phyloP scores from a whole-genome alignment of 192 early-diverging fungal genomes.

The Rhizoclosmatium globosum region DNA sequence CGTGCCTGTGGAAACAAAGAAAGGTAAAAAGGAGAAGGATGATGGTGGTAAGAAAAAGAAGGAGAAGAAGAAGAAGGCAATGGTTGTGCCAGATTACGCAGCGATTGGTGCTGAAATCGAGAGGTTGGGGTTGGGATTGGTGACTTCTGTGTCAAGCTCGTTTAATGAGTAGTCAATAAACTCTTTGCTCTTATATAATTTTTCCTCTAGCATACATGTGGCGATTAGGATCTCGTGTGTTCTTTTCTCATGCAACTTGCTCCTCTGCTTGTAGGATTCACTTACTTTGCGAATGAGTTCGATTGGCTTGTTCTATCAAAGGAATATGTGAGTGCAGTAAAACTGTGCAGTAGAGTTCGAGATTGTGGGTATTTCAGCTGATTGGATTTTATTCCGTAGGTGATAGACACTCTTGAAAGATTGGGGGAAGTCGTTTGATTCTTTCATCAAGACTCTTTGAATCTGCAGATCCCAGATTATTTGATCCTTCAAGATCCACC shows the following conservation, averaged over 20 bases:
- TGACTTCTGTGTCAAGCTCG: conserved; percentile 18
- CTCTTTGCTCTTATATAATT: too few species aligned
- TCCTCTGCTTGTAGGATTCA: too few species aligned
- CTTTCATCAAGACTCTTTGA: not conserved
- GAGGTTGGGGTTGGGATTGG: conserved; percentile 70
- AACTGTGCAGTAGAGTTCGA: too few species aligned
- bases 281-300: too few species aligned
- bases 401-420: not conserved
- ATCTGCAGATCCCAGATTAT: not conserved
- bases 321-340: too few species aligned
- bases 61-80: conserved; percentile 40
- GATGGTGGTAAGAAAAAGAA: not conserved
- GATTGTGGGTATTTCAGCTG: too few species aligned
- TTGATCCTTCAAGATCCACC: not conserved
- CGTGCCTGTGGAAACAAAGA: not conserved
- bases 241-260: too few species aligned
- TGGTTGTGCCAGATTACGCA: conserved; percentile 64
- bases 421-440: not conserved
- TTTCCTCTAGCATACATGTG: too few species aligned
- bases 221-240: too few species aligned
- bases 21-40: not conserved
- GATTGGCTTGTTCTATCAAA: too few species aligned
- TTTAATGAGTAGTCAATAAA: not conserved
- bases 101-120: conserved; percentile 75
- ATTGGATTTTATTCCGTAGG: too few species aligned